These are phyloP conservation scores for Candida chilensis DNA, from an alignment of 805 yeast species.

Conservation along the genomic window DNA sequence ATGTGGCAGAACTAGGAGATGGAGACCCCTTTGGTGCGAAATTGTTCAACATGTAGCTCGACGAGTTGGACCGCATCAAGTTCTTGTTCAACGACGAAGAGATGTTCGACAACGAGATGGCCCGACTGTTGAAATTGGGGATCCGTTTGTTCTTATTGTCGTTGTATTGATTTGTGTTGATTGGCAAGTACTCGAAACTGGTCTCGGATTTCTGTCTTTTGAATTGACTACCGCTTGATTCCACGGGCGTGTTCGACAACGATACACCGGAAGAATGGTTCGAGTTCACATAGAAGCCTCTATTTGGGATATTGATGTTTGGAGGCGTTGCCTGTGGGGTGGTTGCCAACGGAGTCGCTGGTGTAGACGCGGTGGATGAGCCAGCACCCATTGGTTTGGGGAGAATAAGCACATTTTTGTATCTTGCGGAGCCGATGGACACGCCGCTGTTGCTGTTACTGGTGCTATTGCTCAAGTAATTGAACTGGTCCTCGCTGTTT, in stretches of 20 bases:
- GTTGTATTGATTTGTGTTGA: conserved; percentile 1
- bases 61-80: too few species aligned
- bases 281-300: too few species aligned
- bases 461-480: too few species aligned
- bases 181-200: conserved; percentile 1
- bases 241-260: background rate
- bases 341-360: background rate
- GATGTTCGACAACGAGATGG: too few species aligned
- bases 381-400: conserved; percentile 17
- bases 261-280: background rate
- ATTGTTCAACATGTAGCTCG: too few species aligned
- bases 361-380: background rate
- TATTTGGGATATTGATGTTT: background rate
- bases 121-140: too few species aligned
- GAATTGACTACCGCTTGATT: background rate
- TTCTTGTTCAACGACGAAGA: too few species aligned
- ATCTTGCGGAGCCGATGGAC: too few species aligned
- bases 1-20: too few species aligned
- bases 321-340: background rate
- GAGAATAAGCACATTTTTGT: conserved; percentile 15
- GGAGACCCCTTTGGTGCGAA: too few species aligned
- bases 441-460: too few species aligned
- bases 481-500: too few species aligned
- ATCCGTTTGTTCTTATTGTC: background rate
- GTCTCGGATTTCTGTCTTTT: background rate